phyloP scores from a whole-genome alignment of 2,329 filamentous ascomycete genomes.

The Fusarium brachygibbosum region DNA sequence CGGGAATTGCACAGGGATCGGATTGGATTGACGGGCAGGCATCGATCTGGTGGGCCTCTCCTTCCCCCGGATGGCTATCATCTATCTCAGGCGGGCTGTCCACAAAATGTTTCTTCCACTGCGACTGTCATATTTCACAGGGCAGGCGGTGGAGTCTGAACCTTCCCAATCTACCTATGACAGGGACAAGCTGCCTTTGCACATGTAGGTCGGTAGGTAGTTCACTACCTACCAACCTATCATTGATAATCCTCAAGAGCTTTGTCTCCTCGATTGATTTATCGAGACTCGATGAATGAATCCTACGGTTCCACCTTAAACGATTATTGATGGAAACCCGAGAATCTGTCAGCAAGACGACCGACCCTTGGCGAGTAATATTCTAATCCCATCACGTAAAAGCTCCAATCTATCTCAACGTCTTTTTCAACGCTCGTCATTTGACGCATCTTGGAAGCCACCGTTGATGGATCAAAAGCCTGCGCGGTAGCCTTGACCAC shows the following conservation, averaged over 20 bases:
- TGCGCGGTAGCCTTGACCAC: slow-evolving; percentile 36
- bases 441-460: slow-evolving; percentile 21
- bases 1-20: slow-evolving; percentile 24
- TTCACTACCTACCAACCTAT: too few species aligned
- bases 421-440: slow-evolving; percentile 28
- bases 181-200: not conserved
- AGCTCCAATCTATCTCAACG: slow-evolving; percentile 10
- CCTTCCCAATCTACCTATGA: not conserved
- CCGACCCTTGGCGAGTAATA: not conserved
- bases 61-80: slow-evolving; percentile 19
- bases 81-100: not conserved
- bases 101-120: slow-evolving; percentile 41
- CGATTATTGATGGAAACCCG: not conserved
- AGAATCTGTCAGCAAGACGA: slow-evolving; percentile 5
- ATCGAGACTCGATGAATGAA: not conserved
- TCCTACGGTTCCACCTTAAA: not conserved
- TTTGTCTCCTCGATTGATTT: not conserved
- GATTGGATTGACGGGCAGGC: slow-evolving; percentile 16
- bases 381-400: slow-evolving; percentile 12
- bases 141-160: slow-evolving; percentile 15
- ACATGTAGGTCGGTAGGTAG: too few species aligned
- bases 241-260: not conserved
- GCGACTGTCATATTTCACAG: not conserved
- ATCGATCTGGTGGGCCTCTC: slow-evolving; percentile 28
- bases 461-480: slow-evolving; percentile 18